Evolutionary conservation across 169 alveolate species (phyloP), one percentile per base, ranked within the genome.

Genomic region (Plasmodium coatneyi): DNA sequence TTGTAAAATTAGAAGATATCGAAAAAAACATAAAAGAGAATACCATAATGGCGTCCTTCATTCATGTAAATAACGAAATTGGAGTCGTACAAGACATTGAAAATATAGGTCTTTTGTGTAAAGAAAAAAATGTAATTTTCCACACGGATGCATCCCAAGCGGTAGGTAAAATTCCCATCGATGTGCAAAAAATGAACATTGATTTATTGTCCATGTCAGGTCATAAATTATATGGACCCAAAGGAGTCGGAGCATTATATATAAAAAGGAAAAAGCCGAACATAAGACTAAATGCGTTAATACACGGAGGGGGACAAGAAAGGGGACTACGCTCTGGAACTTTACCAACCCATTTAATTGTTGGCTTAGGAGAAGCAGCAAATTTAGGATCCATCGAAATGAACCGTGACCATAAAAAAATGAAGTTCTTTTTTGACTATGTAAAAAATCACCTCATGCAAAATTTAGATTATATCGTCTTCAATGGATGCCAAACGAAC

Each of bases 281-380:
- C 86, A 99, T 98, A 9, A 95, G 99, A 74, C 96, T 99, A 82
- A 96, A 96, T 71, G 98, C 99, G 0, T 92, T 98, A 32, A 98
- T 99, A 36, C 99, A 98, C 96, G 99, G 99, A 30, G 99, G 99
- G 28, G 99, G 99, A 7, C 99, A 99, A 96, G 99, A 99, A 95
- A 96, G 99, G 54, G 99, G 99, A 46, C 86, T 99, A 92, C 95
- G 99, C 89, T 98, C 99, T 43, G 99, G 99, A 19, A 98, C 99
- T 6, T 84, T 98, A 78, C 97, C 99, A 5, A 97, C 98, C 9
- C 98, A 98, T 32, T 83, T 98, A 52, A 97, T 97, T 84, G 99
- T 99, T 39, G 99, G 99, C 0, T 95, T 99, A 80, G 99, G 99
- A 6, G 99, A 97, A 80, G 99, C 99, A n/a, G 98, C 99, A 39